These are phyloP conservation scores for Myochromella boudieri DNA, from an alignment of 768 basidiomycete species.

Conservation along the genomic window DNA sequence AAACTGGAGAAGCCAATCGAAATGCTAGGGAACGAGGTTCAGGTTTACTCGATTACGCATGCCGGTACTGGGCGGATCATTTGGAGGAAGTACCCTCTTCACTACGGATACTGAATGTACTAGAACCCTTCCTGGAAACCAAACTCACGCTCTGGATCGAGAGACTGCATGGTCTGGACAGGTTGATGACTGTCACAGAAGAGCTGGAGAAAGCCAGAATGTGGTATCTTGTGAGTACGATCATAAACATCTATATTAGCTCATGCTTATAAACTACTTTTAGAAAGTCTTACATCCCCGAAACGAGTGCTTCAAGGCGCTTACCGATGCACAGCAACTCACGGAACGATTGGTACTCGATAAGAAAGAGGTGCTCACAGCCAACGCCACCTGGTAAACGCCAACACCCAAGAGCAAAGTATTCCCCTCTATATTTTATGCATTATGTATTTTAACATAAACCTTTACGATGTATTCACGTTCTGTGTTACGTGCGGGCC, in stretches of 20 bases:
- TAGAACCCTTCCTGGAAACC: constrained; percentile 12
- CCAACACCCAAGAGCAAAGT: no score
- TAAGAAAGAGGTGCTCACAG: no score
- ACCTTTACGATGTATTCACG: no score
- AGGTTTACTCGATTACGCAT: constrained; percentile 15
- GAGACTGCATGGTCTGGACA: constrained; percentile 9
- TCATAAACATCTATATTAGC: background rate
- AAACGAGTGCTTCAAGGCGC: constrained; percentile 11
- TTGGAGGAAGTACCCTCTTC: constrained; percentile 1
- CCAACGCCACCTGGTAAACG: no score
- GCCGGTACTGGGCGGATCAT: constrained; percentile 19
- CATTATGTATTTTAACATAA: no score
- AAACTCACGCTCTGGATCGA: constrained; percentile 18
- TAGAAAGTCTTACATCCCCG: constrained; percentile 12
- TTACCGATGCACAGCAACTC: constrained; percentile 15
- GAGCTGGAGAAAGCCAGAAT: constrained; percentile 11
- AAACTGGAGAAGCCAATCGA: background rate
- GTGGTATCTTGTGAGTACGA: constrained; percentile 17
- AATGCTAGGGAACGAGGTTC: background rate
- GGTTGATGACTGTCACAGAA: constrained; percentile 9
- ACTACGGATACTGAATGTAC: constrained; percentile 2
- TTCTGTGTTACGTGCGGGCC: no score
- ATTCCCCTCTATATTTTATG: no score
- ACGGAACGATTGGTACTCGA: constrained; percentile 9
- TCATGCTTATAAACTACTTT: background rate